Evolutionary conservation across 257 asterid species (phyloP), one percentile per base, ranked within the genome.

Genomic region (Penstemon barbatus): DNA sequence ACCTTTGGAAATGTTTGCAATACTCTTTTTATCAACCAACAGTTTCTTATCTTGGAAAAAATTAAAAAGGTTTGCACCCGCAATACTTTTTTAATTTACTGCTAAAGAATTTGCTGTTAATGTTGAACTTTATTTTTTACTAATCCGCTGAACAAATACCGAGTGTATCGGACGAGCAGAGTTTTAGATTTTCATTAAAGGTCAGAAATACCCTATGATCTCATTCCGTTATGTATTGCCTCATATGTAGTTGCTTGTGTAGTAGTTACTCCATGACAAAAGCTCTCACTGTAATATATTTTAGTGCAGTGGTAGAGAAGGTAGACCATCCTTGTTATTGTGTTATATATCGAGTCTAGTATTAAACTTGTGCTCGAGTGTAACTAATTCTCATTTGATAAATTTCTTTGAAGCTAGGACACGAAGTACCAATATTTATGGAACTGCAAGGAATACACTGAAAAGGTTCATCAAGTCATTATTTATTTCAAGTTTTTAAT

Each of bases 401-500:
- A 37, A 57, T 81, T 81, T 82, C 36, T 81, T 81, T 80, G 86
- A 88, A 79, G 87, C 84, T 84, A 93, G 97, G 99, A 93, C 86
- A 82, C 78, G 2, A 93, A 90, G 79, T 93, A 93, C 80, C 88
- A 79, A 71, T 93, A 88, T 75, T 91, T 93, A 45, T 93, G 99
- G 99, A 93, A 88, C 92, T 89, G 99, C 92, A 93, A 79, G 79
- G 89, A 84, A 57, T 89, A 87, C 72, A 74, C 87, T 44, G 77
- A 77, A 25, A 84, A 93, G 99, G 99, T 90, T 71, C 68, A 79
- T 57, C 8, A 8, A 43, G 42, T 5, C 42, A 38, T 59, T 18
- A 44, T 68, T 72, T 38, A 11, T 4, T 15, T 67, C 60, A 78
- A 62, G 64, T 48, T 68, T 50, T 38, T 5, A 42, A 51, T 65